phyloP scores from a whole-genome alignment of 1,139 yeast genomes.

The Kodamaea anthophila region DNA sequence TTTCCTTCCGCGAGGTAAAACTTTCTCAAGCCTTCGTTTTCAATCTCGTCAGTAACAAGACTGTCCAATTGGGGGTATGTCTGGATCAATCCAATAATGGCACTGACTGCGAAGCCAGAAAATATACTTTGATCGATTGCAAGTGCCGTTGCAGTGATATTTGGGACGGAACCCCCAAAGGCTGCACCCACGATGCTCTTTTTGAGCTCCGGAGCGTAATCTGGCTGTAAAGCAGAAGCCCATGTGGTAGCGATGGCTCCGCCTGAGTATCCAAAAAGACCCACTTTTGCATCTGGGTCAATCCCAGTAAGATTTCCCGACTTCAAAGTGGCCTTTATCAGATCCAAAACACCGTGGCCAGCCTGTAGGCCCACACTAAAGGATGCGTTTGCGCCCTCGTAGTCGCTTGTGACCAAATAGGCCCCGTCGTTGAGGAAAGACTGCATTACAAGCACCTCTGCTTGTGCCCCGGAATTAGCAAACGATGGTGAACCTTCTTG shows the following conservation, averaged over 20 bases:
- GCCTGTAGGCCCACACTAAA: slow-evolving; percentile 25
- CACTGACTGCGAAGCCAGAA: slow-evolving; percentile 22
- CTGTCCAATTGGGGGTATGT: slow-evolving; percentile 19
- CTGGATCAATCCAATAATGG: slow-evolving; percentile 20
- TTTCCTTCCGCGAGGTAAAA: slow-evolving; percentile 1
- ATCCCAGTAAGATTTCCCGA: slow-evolving; percentile 20
- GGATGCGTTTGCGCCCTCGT: slow-evolving; percentile 24
- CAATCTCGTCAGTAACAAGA: not conserved
- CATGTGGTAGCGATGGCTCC: slow-evolving; percentile 30
- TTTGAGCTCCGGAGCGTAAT: slow-evolving; percentile 26
- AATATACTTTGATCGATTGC: slow-evolving; percentile 16
- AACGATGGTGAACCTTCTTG: slow-evolving; percentile 14
- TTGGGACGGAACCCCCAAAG: slow-evolving; percentile 26
- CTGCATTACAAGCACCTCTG: slow-evolving; percentile 9
- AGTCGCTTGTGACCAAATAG: slow-evolving; percentile 28
- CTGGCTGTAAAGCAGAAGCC: slow-evolving; percentile 29
- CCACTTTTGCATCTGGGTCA: slow-evolving; percentile 18
- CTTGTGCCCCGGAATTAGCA: slow-evolving; percentile 1
- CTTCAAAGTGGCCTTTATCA: slow-evolving; percentile 19
- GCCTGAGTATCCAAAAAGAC: slow-evolving; percentile 33
- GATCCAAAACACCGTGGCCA: slow-evolving; percentile 23
- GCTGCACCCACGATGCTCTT: slow-evolving; percentile 24
- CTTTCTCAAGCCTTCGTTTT: not conserved
- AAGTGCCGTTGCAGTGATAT: slow-evolving; percentile 15
- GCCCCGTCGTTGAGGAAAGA: slow-evolving; percentile 21